phyloP scores from a whole-genome alignment of 495 filamentous ascomycete species.

The Bryoglossum gracile region DNA sequence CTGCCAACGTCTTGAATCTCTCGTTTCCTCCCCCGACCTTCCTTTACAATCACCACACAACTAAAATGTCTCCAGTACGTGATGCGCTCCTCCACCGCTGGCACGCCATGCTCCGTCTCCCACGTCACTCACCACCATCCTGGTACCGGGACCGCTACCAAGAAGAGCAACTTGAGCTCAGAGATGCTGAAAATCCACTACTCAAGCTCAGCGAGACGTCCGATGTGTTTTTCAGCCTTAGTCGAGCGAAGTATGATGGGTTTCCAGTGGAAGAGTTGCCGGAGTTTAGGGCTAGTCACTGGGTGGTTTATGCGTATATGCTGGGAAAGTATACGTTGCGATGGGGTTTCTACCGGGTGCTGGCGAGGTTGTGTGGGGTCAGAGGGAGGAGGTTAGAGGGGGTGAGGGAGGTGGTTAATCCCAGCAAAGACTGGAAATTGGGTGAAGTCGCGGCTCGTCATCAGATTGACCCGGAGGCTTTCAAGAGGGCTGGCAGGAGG shows the following conservation, averaged over 20 bases:
- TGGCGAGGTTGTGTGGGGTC: constrained; percentile 38
- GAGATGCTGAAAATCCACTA: constrained; percentile 28
- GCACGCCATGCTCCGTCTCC: constrained; percentile 34
- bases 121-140: constrained; percentile 32
- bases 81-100: constrained; percentile 29
- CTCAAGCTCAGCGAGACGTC: constrained; percentile 44
- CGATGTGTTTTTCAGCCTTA: constrained; percentile 45
- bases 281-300: constrained; percentile 25
- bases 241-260: constrained; percentile 37
- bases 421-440: constrained; percentile 40
- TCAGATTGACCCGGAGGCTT: constrained; percentile 33
- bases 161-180: constrained; percentile 39
- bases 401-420: constrained; percentile 45
- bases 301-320: constrained; percentile 41
- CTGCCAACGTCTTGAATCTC: too few relatives aligned
- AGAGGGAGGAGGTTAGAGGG: constrained; percentile 23
- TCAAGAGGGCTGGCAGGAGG: constrained; percentile 29
- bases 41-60: too few relatives aligned
- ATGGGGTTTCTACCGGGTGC: constrained; percentile 40
- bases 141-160: constrained; percentile 40
- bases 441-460: constrained; percentile 40
- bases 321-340: constrained; percentile 43
- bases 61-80: constrained; percentile 3
- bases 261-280: constrained; percentile 31
- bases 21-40: too few relatives aligned